Percentiles rank a stretch among this genome's conserved stretches.
Conservation (phyloP, 306 rosid species). For the Cicer judaicum region DNA sequence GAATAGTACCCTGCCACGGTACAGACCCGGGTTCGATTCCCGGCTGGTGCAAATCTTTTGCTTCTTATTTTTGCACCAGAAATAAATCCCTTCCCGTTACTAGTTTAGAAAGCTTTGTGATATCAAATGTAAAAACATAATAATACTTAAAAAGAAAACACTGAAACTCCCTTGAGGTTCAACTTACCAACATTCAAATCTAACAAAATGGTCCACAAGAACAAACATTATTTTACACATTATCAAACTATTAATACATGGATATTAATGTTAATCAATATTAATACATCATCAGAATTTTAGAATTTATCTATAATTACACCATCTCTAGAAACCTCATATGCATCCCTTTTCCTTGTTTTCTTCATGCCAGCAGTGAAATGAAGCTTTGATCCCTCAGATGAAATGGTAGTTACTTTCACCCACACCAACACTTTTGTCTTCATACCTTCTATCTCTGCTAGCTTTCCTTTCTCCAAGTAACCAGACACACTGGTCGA, state of each 20-base stretch:
- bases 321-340: conserved; percentile 87
- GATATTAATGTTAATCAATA: background rate
- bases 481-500: conserved; percentile 71
- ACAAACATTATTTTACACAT: conserved; percentile 35
- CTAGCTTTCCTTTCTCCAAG: conserved; percentile 89
- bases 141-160: background rate
- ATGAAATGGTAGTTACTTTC: conserved; percentile 73
- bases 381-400: conserved; percentile 79
- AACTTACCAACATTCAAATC: conserved; percentile 37
- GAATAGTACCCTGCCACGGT: conserved; percentile 86
- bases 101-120: background rate
- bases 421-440: conserved; percentile 94
- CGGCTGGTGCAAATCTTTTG: conserved; percentile 63
- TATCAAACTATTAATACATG: conserved; percentile 18
- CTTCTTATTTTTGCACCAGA: background rate
- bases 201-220: conserved; percentile 25
- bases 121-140: background rate
- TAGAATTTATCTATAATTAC: conserved; percentile 69
- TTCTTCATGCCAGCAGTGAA: conserved; percentile 91
- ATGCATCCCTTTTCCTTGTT: conserved; percentile 84
- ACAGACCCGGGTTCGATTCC: conserved; percentile 87
- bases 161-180: conserved; percentile 5
- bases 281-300: conserved; percentile 42
- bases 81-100: background rate
- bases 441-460: conserved; percentile 86